Conservation (phyloP, 768 basidiomycete species). For the Lentinula lateritia region DNA sequence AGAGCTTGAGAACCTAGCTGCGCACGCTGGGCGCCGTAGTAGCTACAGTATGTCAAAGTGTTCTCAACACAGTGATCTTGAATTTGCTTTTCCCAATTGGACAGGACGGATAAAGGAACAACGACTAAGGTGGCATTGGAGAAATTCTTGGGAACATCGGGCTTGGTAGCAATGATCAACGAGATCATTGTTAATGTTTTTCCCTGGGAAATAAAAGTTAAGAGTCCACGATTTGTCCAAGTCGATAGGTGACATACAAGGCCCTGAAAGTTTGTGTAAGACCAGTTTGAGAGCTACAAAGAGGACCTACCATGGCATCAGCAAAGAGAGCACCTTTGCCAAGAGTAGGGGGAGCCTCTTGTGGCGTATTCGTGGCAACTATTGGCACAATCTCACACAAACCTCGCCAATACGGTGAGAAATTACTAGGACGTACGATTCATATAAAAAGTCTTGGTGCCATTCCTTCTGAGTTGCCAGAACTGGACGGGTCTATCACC, state of each 20-base stretch:
- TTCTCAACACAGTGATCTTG: conserved; percentile 61
- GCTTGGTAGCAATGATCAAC: conserved; percentile 71
- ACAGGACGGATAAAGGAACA: conserved; percentile 75
- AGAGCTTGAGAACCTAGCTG: conserved; percentile 50
- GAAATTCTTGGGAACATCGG: conserved; percentile 49
- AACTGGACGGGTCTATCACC: conserved; percentile 80
- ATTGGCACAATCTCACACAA: background rate
- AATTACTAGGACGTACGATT: conserved; percentile 42
- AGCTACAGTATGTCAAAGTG: conserved; percentile 50
- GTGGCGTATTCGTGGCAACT: conserved; percentile 83
- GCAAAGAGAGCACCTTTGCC: conserved; percentile 86
- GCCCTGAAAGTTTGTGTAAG: background rate
- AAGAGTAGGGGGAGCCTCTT: conserved; percentile 53
- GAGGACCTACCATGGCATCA: conserved; percentile 70
- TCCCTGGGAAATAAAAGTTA: conserved; percentile 41
- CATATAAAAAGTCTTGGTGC: conserved; percentile 59
- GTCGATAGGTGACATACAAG: background rate
- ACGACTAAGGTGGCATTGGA: conserved; percentile 79
- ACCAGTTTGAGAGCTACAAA: background rate
- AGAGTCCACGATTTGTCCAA: background rate
- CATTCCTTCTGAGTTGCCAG: conserved; percentile 67
- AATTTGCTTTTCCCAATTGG: conserved; percentile 87
- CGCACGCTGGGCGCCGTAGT: conserved; percentile 67
- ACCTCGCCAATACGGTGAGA: background rate
- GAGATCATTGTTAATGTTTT: conserved; percentile 90